Percentiles rank a stretch among this genome's conserved stretches.
phyloP scores from a whole-genome alignment of 1,284 basidiomycete species.

The Fomitopsis pinicola region DNA sequence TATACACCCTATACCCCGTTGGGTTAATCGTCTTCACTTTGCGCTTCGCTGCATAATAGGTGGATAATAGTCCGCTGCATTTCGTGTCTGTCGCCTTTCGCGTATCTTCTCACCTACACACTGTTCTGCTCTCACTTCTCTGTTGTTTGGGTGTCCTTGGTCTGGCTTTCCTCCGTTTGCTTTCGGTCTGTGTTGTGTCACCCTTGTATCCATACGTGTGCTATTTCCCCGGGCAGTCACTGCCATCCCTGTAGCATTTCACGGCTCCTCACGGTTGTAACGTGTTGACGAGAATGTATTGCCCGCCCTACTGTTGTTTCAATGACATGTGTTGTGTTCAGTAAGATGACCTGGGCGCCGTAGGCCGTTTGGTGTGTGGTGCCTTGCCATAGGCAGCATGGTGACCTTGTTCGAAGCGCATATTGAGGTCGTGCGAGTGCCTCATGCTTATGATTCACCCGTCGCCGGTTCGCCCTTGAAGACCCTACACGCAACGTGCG shows the following conservation, averaged over 20 bases:
- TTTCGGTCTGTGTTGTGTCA: neutral
- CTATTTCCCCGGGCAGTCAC: neutral
- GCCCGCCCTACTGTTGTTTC: neutral
- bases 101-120: neutral
- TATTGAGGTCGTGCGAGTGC: neutral
- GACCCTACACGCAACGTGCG: neutral
- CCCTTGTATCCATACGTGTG: neutral
- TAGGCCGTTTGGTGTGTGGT: no score
- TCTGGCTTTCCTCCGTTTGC: neutral
- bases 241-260: slow-evolving; percentile 1
- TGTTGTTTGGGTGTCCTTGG: neutral
- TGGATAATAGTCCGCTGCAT: neutral
- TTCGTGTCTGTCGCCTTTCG: neutral
- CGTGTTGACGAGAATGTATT: neutral
- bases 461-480: neutral
- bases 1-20: slow-evolving; percentile 3
- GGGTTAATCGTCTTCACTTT: slow-evolving; percentile 4
- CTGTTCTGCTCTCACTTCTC: neutral
- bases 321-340: neutral
- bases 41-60: slow-evolving; percentile 3
- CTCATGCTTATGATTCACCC: no score
- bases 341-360: neutral
- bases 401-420: neutral
- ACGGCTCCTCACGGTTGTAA: neutral
- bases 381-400: neutral